Evolutionary conservation across 495 filamentous ascomycete genomes (phyloP), one percentile per base, ranked within the genome.

Genomic region (Lasiosphaeria ovina): DNA sequence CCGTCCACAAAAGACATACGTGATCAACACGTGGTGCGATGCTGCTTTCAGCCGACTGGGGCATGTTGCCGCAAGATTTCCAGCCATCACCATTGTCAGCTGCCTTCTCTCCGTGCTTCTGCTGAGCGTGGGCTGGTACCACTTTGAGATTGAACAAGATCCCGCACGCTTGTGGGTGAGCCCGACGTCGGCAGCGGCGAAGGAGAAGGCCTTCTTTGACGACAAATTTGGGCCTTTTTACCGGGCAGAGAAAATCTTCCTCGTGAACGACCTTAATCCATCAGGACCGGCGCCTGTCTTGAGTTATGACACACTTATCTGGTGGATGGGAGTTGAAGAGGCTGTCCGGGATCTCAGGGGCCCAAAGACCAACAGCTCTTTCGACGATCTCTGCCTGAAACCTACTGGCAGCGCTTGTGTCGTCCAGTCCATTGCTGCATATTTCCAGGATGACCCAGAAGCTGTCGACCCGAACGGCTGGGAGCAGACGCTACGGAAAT

Each of bases 181-280:
- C 65, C 95, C 94, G 10, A 88, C 89, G 11, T 97, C 93, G 2
- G 85, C 85, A 47, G 93, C 95, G 14, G 93, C 94, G 0, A 81
- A 91, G 72, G 95, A 98, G 72, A 98, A 98, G 76, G 79, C 81
- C 12, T 98, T 94, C 71, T 98, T 97, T 66, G 94, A 98, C 72
- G 74, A 84, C n/a, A 92, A 90, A 58, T 98, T 98, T 69, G 95
- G 93, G 1, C 91, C 95, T 2, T 98, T 98, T 71, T 98, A 90
- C 71, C 91, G 94, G 14, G 88, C 93, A 3, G 89, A 98, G 71
- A 93, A 98, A 74, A 86, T 87, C 2, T 98, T 98, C 70, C 70
- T 98, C 40, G 90, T 98, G 58, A 98, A 98, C 64, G 92, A 97
- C 66, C 91, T 85, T 6, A 71, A 81, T 9, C 62, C 79, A 7